Base-by-base conservation (phyloP, 768 basidiomycete species). In the Pleurotus platypus region DNA sequence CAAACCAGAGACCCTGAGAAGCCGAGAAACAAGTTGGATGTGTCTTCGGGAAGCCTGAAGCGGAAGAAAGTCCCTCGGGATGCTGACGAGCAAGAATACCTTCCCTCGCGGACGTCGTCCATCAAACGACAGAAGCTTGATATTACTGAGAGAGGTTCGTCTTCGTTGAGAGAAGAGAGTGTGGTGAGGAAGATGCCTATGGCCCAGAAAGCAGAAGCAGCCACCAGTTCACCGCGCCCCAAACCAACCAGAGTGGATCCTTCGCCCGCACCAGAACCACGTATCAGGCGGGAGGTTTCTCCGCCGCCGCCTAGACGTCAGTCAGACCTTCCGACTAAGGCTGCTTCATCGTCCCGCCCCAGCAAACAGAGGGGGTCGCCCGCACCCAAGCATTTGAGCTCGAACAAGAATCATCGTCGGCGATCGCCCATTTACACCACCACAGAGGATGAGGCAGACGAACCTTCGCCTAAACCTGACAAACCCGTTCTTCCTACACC, bases 391-490 rank as follows among this genome's bases (percentile, higher is more conserved):
- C 51, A 42, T 15, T 12, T 22, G 13, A 20, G 43, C 2, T 55
- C 56, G 5, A 58, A 49, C 40, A 13, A 58, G 24, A 84, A 82
- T 55, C 55, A 62, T 16, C 76, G 82, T 46, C 83, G 86, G 46
- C 75, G 70, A 43, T 82, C 84, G 2, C 85, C 84, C 1, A 78
- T 84, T 50, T 87, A 85, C 59, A 87, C 87, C 0, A 86, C 86
- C 1, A 85, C 86, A 1, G 85, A 85, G 39, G 82, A 87, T 50
- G 83, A 85, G 20, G 18, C 18, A 63, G 75, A 74, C 20, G 75
- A 80, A 57, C 69, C 69, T 7, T 66, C 68, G 1, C 58, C 67
- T 7, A 67, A 71, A 55, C 43, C 8, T 53, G 45, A 35, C 5
- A n/a, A 13, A 16, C 15, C 26, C 15, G 22, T 65, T 0, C 58